Evolutionary conservation across 2,329 filamentous ascomycete genomes (phyloP).

Genomic region (Ascochyta viciae-villosae): DNA sequence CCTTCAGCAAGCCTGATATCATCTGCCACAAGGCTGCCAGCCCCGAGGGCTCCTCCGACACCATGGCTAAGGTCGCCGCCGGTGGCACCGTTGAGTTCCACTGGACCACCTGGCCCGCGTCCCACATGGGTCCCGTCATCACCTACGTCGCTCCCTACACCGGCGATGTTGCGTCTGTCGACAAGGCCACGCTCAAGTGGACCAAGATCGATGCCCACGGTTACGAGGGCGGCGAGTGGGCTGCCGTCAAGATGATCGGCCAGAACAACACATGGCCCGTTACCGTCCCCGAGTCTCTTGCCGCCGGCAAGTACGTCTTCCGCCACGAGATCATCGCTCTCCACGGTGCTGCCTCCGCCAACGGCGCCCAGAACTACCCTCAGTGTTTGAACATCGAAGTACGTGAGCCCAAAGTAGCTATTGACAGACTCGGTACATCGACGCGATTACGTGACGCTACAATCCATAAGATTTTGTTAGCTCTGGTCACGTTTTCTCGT

Average conservation of each 20-base stretch:
- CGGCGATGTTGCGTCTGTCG: constrained; percentile 40
- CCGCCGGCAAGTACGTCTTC: constrained; percentile 61
- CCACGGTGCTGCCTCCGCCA: constrained; percentile 52
- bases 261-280: constrained; percentile 60
- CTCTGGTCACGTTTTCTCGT: too few species aligned
- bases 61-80: constrained; percentile 63
- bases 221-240: constrained; percentile 45
- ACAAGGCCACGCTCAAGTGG: constrained; percentile 47
- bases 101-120: constrained; percentile 57
- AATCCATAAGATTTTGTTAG: too few species aligned
- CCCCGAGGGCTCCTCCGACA: constrained; percentile 49
- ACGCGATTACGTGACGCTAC: too few species aligned
- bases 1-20: constrained; percentile 52
- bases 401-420: too few species aligned
- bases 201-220: constrained; percentile 49
- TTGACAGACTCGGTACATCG: too few species aligned
- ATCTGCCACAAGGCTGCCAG: constrained; percentile 67
- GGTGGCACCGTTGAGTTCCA: constrained; percentile 62
- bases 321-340: constrained; percentile 63
- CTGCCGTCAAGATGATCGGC: constrained; percentile 47
- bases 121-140: constrained; percentile 50
- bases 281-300: constrained; percentile 54
- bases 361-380: constrained; percentile 62
- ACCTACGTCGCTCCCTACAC: constrained; percentile 49
- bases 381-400: constrained; percentile 57